Conservation (phyloP, 441 rosid genomes). For the Metrosideros polymorpha region DNA sequence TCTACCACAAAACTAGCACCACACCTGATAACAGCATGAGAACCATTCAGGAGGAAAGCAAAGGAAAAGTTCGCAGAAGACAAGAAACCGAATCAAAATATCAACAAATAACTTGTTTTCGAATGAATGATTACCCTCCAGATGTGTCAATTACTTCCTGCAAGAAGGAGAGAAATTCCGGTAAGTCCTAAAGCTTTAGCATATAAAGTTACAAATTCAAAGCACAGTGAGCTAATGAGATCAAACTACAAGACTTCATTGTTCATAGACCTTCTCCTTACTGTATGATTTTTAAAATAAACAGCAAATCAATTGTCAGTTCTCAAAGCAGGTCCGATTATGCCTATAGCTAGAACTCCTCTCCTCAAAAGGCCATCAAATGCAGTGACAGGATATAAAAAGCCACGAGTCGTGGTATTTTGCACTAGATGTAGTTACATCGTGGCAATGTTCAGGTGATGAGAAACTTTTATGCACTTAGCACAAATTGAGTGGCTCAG, state of each 20-base stretch:
- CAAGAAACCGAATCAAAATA: background rate
- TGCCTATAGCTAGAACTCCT: background rate
- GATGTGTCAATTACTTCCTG: conserved; percentile 87
- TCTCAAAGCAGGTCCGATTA: background rate
- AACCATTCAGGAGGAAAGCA: background rate
- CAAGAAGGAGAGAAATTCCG: background rate
- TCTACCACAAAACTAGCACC: conserved; percentile 73
- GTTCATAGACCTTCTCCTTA: background rate
- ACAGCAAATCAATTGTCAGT: background rate
- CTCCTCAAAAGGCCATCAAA: background rate
- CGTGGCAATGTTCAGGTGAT: background rate
- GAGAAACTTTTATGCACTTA: background rate
- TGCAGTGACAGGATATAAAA: background rate
- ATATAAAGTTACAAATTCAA: background rate
- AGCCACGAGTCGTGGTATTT: background rate
- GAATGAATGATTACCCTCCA: conserved; percentile 53
- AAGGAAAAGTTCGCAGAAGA: background rate
- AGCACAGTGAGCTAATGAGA: background rate
- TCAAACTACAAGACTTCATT: background rate
- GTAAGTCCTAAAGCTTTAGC: background rate
- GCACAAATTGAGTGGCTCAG: background rate
- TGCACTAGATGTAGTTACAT: background rate
- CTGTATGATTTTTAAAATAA: background rate
- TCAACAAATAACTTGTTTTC: background rate
- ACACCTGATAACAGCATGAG: conserved; percentile 32